Evolutionary conservation across 106 monocot species (phyloP).

Genomic region (Acorus calamus): DNA sequence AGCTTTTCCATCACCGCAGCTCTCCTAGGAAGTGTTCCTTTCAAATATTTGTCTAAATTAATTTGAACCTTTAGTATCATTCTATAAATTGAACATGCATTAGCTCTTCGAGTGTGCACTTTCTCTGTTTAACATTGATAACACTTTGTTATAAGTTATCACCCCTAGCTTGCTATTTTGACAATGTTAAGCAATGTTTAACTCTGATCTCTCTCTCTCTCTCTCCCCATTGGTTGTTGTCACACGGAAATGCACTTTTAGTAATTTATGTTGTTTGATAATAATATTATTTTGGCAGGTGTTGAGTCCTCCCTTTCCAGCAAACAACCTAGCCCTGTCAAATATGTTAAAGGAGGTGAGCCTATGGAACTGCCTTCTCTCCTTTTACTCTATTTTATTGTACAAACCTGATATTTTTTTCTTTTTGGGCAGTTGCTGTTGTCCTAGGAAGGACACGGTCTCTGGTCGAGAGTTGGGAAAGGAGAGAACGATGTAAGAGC

Average conservation of each 20-base stretch:
- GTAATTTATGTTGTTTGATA: too few relatives aligned
- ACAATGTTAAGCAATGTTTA: not conserved
- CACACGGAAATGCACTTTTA: too few relatives aligned
- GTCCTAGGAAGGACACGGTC: slow-evolving; percentile 76
- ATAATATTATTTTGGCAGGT: slow-evolving; percentile 21
- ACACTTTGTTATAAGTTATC: too few relatives aligned
- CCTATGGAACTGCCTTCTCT: not conserved
- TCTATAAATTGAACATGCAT: too few relatives aligned
- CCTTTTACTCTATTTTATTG: not conserved
- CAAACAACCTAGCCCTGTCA: slow-evolving; percentile 33
- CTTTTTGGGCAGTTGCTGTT: slow-evolving; percentile 54
- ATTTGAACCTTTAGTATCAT: too few relatives aligned
- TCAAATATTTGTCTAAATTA: too few relatives aligned
- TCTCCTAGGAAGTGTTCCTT: too few relatives aligned
- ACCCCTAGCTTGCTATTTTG: not conserved
- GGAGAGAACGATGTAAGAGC: slow-evolving; percentile 36
- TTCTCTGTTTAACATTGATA: too few relatives aligned
- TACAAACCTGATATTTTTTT: slow-evolving; percentile 3
- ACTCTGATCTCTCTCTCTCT: not conserved
- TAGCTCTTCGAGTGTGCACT: too few relatives aligned
- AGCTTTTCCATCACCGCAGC: too few relatives aligned
- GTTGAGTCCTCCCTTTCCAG: slow-evolving; percentile 28
- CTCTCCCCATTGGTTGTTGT: not conserved
- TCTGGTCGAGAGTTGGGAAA: slow-evolving; percentile 88
- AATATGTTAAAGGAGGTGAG: slow-evolving; percentile 80